A percentile compares a stretch with the other conserved stretches of the same genome.
Conservation (phyloP, 2,329 filamentous ascomycete genomes). For the Paecilomyces variotii region DNA sequence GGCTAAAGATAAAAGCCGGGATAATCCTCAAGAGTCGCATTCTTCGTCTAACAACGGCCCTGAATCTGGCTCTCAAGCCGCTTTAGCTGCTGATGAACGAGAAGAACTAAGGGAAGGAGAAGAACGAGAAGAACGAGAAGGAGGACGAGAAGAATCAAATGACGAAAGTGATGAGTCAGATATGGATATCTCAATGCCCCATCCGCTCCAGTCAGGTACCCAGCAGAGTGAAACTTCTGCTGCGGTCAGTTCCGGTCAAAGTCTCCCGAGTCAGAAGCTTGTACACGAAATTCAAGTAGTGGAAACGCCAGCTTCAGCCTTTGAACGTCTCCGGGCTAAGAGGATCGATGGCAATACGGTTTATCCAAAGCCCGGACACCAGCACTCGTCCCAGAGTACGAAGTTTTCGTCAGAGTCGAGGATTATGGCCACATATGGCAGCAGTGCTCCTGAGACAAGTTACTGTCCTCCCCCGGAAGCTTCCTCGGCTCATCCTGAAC, state of each 20-base stretch:
- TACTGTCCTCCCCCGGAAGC: background rate
- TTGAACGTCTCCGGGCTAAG: conserved; percentile 4
- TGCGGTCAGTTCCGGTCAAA: conserved; percentile 16
- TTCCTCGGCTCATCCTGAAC: background rate
- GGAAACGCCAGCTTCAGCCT: conserved; percentile 18
- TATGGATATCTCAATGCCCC: conserved; percentile 29
- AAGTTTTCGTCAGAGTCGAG: conserved; percentile 27
- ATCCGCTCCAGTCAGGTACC: conserved; percentile 16
- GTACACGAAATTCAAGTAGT: conserved; percentile 22
- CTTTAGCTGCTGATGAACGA: background rate
- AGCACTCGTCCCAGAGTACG: conserved; percentile 13
- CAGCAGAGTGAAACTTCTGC: conserved; percentile 12
- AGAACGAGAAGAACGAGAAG: conserved; percentile 4
- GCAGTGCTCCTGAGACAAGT: conserved; percentile 12
- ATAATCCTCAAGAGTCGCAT: background rate
- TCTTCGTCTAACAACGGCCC: background rate
- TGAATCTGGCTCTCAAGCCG: background rate
- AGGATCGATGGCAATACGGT: background rate
- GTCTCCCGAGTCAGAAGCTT: conserved; percentile 9
- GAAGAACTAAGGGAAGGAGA: background rate
- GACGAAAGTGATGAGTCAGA: conserved; percentile 23
- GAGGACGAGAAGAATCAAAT: conserved; percentile 1
- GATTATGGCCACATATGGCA: conserved; percentile 25
- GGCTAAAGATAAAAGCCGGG: background rate
- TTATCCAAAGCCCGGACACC: background rate